phyloP scores from a whole-genome alignment of 352 stramenopile genomes.

The Thalassiosira mediterranea region DNA sequence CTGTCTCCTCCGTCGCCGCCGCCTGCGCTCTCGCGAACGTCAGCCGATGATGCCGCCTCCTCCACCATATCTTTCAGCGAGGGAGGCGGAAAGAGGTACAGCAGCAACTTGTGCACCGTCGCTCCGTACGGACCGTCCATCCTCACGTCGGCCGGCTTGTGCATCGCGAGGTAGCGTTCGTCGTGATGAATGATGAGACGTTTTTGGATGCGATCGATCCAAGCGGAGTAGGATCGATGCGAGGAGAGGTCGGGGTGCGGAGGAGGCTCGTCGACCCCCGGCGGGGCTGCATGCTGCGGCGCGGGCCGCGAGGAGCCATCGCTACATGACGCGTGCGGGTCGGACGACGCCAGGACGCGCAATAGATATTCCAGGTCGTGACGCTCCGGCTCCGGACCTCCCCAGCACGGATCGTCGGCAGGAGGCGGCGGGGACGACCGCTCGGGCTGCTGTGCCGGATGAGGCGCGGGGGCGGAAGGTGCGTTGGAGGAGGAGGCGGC shows the following conservation, averaged over 20 bases:
- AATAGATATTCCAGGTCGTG: conserved; percentile 66
- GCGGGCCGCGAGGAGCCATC: no score
- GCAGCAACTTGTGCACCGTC: conserved; percentile 78
- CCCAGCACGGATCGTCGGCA: conserved; percentile 75
- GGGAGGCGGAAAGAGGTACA: conserved; percentile 73
- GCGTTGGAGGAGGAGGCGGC: neutral
- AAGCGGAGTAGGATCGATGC: neutral
- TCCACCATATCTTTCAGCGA: conserved; percentile 24
- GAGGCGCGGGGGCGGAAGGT: neutral
- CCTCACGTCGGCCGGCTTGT: conserved; percentile 80
- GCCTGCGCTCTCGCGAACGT: neutral
- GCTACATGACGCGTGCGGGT: no score
- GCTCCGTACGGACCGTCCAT: conserved; percentile 76
- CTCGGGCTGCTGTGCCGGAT: no score
- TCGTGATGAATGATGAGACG: conserved; percentile 66
- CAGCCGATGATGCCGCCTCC: neutral
- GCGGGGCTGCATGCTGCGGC: neutral
- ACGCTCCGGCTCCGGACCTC: conserved; percentile 36
- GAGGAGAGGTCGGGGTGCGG: neutral
- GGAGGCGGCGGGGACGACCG: neutral
- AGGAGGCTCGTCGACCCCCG: neutral
- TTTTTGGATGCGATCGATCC: conserved; percentile 34
- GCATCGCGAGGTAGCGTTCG: conserved; percentile 66
- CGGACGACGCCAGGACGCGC: conserved; percentile 14
- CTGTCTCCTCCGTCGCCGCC: conserved; percentile 1